Evolutionary conservation across 169 alveolate genomes (phyloP).

Genomic region (Plasmodium malariae): DNA sequence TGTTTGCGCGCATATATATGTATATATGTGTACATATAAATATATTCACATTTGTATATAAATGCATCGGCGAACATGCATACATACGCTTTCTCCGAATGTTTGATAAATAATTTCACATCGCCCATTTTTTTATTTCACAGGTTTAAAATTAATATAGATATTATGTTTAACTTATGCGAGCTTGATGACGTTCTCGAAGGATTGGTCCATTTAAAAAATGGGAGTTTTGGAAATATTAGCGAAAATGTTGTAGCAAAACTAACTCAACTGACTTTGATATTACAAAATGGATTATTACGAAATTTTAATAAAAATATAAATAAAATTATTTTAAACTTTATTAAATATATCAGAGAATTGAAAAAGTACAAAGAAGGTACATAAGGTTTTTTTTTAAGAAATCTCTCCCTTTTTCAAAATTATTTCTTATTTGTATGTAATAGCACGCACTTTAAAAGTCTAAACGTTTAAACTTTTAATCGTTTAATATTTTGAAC

Average conservation of each 20-base stretch:
- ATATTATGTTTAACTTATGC: conserved; percentile 21
- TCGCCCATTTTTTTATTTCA: neutral
- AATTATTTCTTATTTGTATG: no score
- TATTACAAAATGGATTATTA: conserved; percentile 7
- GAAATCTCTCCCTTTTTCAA: no score
- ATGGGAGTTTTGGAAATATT: neutral
- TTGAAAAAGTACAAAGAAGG: conserved; percentile 4
- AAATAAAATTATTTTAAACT: conserved; percentile 27
- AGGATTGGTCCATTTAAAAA: conserved; percentile 27
- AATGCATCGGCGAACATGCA: neutral
- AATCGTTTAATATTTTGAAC: no score
- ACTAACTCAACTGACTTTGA: conserved; percentile 17
- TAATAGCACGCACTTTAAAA: no score
- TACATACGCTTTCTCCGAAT: neutral
- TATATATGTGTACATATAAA: neutral
- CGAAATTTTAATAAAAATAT: conserved; percentile 17
- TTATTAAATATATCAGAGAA: conserved; percentile 16
- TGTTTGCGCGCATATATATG: neutral
- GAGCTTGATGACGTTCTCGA: conserved; percentile 16
- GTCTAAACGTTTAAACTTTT: no score
- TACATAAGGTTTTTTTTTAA: neutral
- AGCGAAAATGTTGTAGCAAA: conserved; percentile 1
- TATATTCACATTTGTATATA: conserved; percentile 2
- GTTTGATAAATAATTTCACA: neutral
- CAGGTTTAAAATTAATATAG: conserved; percentile 53